phyloP scores from a whole-genome alignment of 1,284 basidiomycete species.

The Tilletiaria anomala region DNA sequence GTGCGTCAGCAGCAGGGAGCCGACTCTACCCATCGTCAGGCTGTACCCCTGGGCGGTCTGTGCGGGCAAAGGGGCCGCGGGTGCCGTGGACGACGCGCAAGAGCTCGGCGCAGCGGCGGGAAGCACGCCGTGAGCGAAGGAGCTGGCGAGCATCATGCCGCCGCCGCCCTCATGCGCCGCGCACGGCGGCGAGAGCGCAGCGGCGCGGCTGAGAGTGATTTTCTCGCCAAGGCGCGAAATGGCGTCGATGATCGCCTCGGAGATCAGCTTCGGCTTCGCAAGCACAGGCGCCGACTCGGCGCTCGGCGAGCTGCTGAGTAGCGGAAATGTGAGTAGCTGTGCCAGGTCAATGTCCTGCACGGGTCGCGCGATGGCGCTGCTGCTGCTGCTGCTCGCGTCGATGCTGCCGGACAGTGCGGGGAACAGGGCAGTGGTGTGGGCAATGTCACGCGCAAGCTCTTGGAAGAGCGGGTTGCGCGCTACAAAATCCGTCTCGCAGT shows the following conservation, averaged over 20 bases:
- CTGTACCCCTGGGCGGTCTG: conserved; percentile 10
- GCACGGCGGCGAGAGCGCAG: conserved; percentile 50
- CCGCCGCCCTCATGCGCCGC: too few relatives aligned
- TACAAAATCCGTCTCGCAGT: conserved; percentile 95
- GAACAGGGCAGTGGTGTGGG: conserved; percentile 71
- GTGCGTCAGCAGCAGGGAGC: conserved; percentile 18
- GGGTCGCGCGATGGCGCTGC: conserved; percentile 8
- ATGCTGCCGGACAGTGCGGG: conserved; percentile 43
- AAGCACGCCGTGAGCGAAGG: conserved; percentile 43
- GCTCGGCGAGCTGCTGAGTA: conserved; percentile 14
- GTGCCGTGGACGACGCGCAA: conserved; percentile 37
- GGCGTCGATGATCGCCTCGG: conserved; percentile 58
- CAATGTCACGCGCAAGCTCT: conserved; percentile 61
- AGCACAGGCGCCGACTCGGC: conserved; percentile 34
- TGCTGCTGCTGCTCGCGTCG: neutral
- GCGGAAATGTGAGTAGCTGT: conserved; percentile 36
- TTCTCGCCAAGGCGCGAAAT: conserved; percentile 82
- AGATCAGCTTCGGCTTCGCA: conserved; percentile 44
- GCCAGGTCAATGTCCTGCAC: conserved; percentile 4
- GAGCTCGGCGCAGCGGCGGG: conserved; percentile 50
- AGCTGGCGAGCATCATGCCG: conserved; percentile 2
- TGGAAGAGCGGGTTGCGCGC: conserved; percentile 72
- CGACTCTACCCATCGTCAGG: conserved; percentile 17
- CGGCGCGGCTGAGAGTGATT: conserved; percentile 61
- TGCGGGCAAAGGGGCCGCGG: conserved; percentile 54